phyloP scores from a whole-genome alignment of 129 eudicot species.

The Erigeron canadensis region DNA sequence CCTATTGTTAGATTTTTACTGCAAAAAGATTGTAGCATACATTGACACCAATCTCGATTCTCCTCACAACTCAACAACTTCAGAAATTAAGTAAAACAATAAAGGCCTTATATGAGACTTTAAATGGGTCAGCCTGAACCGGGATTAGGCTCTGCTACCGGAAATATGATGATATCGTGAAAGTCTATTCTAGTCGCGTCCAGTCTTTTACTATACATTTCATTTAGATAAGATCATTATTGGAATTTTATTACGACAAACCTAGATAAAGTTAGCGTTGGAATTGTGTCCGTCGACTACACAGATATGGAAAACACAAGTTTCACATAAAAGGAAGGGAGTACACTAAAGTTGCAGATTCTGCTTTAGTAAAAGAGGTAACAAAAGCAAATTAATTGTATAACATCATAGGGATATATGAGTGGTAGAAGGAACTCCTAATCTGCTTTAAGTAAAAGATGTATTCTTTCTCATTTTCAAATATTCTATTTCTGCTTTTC shows the following conservation, averaged over 20 bases:
- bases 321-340: slow-evolving; percentile 16
- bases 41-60: too few relatives aligned
- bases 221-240: not conserved
- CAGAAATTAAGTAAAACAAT: too few relatives aligned
- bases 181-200: not conserved
- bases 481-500: not conserved
- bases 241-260: slow-evolving; percentile 10
- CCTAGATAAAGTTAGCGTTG: not conserved
- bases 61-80: too few relatives aligned
- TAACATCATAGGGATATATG: slow-evolving; percentile 1
- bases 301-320: slow-evolving; percentile 10
- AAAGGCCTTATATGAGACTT: too few relatives aligned
- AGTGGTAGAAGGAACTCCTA: slow-evolving; percentile 14
- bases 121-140: too few relatives aligned
- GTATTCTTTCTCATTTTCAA: not conserved
- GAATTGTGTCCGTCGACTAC: not conserved
- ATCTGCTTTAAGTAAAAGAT: slow-evolving; percentile 7
- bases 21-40: too few relatives aligned
- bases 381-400: slow-evolving; percentile 7
- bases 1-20: too few relatives aligned
- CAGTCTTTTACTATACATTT: not conserved
- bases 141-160: too few relatives aligned
- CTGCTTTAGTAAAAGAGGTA: slow-evolving; percentile 20
- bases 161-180: too few relatives aligned
- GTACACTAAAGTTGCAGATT: slow-evolving; percentile 21